These are phyloP conservation scores for Collybia sp. DNA, from an alignment of 768 basidiomycete genomes.

Conservation along the genomic window DNA sequence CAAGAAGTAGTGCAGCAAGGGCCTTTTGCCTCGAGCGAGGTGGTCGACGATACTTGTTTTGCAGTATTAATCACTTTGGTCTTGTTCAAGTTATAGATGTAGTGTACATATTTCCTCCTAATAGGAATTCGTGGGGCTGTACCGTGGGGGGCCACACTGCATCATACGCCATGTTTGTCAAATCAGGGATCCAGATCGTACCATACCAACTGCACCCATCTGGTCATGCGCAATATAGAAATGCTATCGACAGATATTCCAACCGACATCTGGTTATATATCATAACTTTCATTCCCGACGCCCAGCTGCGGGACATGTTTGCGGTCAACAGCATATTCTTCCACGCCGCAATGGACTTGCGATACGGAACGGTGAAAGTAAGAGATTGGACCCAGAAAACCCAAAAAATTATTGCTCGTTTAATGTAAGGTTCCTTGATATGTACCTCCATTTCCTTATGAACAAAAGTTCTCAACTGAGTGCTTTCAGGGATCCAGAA, in stretches of 20 bases:
- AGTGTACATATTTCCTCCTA: background rate
- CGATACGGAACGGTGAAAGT: constrained; percentile 22
- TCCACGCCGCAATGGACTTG: constrained; percentile 23
- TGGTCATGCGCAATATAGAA: too few species aligned
- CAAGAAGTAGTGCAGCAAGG: too few species aligned
- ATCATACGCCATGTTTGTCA: too few species aligned
- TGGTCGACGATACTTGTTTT: too few species aligned
- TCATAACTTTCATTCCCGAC: constrained; percentile 22
- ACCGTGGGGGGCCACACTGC: too few species aligned
- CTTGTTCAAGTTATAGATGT: too few species aligned
- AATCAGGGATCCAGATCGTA: too few species aligned
- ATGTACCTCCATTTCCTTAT: too few species aligned
- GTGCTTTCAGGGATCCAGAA: constrained; percentile 13
- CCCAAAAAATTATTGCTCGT: constrained; percentile 10
- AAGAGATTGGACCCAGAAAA: constrained; percentile 12
- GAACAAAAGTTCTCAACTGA: background rate
- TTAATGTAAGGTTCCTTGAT: constrained; percentile 14
- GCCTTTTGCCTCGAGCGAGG: too few species aligned
- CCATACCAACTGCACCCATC: too few species aligned
- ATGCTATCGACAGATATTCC: constrained; percentile 15
- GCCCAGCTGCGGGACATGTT: constrained; percentile 17
- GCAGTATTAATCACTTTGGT: too few species aligned
- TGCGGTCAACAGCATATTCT: constrained; percentile 26
- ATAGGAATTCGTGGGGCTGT: too few species aligned
- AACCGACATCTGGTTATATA: constrained; percentile 26